phyloP scores from a whole-genome alignment of 257 asterid genomes.

The Capsicum baccatum region DNA sequence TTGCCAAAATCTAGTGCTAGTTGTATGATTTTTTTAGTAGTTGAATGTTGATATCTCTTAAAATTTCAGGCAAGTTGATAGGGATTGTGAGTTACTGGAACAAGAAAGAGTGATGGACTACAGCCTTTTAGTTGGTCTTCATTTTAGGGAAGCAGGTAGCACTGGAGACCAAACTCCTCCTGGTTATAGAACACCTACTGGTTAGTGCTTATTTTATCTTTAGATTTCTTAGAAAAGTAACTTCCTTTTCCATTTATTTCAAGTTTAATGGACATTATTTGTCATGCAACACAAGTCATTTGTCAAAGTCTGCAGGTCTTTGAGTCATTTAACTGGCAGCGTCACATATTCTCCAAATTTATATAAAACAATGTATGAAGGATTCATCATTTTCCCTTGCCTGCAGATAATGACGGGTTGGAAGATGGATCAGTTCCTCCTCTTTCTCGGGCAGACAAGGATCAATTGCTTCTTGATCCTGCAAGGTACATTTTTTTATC shows the following conservation, averaged over 20 bases:
- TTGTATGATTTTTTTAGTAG: neutral
- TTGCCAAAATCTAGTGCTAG: neutral
- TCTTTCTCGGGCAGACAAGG: conserved; percentile 25
- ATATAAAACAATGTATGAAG: neutral
- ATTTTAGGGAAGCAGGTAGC: conserved; percentile 29
- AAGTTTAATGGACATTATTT: neutral
- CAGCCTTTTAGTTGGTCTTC: conserved; percentile 36
- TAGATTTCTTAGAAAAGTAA: neutral
- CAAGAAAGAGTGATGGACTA: conserved; percentile 37
- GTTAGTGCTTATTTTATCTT: neutral
- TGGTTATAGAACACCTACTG: conserved; percentile 28
- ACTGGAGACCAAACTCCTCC: conserved; percentile 28
- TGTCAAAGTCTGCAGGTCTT: neutral
- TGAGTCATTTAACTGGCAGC: neutral
- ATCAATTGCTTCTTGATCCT: neutral
- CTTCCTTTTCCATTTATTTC: neutral
- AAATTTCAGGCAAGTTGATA: conserved; percentile 37
- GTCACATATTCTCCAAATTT: neutral
- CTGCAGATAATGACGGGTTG: neutral
- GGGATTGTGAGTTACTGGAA: conserved; percentile 35
- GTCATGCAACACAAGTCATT: neutral
- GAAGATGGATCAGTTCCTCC: conserved; percentile 26
- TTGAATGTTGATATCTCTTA: neutral
- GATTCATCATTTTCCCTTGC: neutral
- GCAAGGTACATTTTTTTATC: neutral